Conservation (phyloP, 805 yeast species). For the Tetrapisispora nanseiensis region DNA sequence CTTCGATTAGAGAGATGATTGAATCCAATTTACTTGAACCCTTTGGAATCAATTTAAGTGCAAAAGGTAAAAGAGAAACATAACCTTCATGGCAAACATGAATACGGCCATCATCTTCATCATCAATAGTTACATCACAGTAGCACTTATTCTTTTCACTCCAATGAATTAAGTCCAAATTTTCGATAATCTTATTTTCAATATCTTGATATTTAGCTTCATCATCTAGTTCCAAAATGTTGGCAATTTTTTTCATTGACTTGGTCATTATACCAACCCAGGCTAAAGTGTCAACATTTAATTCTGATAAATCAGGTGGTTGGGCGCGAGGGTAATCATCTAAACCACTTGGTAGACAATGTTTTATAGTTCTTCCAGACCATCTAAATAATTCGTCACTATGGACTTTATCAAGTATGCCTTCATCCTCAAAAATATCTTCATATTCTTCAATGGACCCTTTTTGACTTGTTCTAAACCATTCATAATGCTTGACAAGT, state of each 20-base stretch:
- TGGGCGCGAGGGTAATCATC: conserved; percentile 90
- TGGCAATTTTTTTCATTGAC: conserved; percentile 68
- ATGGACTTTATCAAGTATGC: conserved; percentile 33
- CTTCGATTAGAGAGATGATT: conserved; percentile 48
- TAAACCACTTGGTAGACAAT: conserved; percentile 84
- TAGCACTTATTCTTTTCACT: conserved; percentile 51
- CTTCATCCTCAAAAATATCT: conserved; percentile 20
- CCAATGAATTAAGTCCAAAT: conserved; percentile 78
- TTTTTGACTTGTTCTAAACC: conserved; percentile 74
- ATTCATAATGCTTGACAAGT: conserved; percentile 64
- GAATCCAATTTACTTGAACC: conserved; percentile 39
- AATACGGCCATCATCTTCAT: conserved; percentile 42
- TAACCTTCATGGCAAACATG: conserved; percentile 87
- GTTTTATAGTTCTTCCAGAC: conserved; percentile 82
- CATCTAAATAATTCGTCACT: conserved; percentile 69
- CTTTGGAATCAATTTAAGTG: conserved; percentile 52
- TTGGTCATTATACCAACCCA: conserved; percentile 94
- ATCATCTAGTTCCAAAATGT: conserved; percentile 53
- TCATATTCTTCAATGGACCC: conserved; percentile 70
- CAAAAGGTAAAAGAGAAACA: conserved; percentile 75
- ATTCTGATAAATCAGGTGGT: conserved; percentile 76
- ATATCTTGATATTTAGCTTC: conserved; percentile 41
- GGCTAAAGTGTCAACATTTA: conserved; percentile 78
- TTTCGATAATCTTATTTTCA: conserved; percentile 47
- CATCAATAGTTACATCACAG: conserved; percentile 78